Percentiles rank a stretch among this genome's conserved stretches.
Conservation (phyloP, 805 yeast species). For the Wickerhamiella shivajii region DNA sequence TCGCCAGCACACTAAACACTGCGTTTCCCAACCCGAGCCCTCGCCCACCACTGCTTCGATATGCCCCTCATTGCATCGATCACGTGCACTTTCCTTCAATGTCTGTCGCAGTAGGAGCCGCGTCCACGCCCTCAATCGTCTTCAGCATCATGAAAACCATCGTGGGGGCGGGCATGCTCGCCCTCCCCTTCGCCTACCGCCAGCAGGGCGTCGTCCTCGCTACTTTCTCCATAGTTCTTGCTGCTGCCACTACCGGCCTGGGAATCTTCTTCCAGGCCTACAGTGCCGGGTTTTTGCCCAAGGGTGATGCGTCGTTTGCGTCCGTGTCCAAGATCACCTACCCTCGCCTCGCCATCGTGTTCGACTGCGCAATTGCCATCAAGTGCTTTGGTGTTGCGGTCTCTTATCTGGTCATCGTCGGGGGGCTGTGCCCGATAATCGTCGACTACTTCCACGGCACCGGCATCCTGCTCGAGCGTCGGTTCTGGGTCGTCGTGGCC, state of each 20-base stretch:
- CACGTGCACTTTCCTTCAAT: too few relatives aligned
- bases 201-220: constrained; percentile 53
- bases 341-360: constrained; percentile 50
- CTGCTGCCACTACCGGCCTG: constrained; percentile 49
- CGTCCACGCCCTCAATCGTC: constrained; percentile 38
- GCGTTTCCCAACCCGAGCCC: too few relatives aligned
- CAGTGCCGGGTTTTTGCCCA: constrained; percentile 31
- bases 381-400: constrained; percentile 76
- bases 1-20: too few relatives aligned
- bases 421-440: constrained; percentile 55
- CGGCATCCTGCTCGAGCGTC: constrained; percentile 32
- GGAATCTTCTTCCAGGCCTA: constrained; percentile 31
- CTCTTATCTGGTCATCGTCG: constrained; percentile 56
- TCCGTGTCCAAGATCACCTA: constrained; percentile 52
- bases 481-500: constrained; percentile 15
- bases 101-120: too few relatives aligned
- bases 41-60: too few relatives aligned
- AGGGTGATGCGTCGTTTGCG: constrained; percentile 55
- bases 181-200: constrained; percentile 56
- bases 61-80: too few relatives aligned
- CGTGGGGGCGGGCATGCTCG: constrained; percentile 65
- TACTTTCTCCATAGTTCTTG: constrained; percentile 35
- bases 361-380: constrained; percentile 59
- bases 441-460: constrained; percentile 19
- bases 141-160: constrained; percentile 59